Evolutionary conservation across 2,329 filamentous ascomycete species (phyloP), one percentile per base, ranked within the genome.

Genomic region (Coniochaeta prunicola): DNA sequence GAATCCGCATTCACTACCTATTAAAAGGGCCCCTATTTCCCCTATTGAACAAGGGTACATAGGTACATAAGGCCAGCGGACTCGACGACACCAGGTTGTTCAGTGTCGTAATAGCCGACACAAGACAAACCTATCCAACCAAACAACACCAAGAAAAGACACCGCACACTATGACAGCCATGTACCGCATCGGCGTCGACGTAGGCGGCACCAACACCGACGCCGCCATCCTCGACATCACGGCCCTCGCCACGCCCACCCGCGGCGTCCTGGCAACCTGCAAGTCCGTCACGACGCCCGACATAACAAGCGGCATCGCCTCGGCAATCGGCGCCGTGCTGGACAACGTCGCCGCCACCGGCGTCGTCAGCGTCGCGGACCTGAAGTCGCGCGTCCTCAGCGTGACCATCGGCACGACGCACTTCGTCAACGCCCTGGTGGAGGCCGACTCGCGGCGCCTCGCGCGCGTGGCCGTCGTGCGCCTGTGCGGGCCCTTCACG

Each of bases 321-420:
- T 64, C 66, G 10, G 77, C 77, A n/a, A 77, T 81, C 59, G 64
- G 69, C 12, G 71, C 73, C 10, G 74, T 81, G 0, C 65, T 82
- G 4, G 61, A 62, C 4, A 53, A 53, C 8, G 21, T 33, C 30
- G 30, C 12, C 30, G 30, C 30, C 30, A 12, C 30, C 30, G 12
- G 6, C 30, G 30, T 24, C 30, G 69, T 70, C 28, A 74, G 76
- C 1, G 61, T 65, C 0, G 66, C 75, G 31, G 50, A 10, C 28
- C 12, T 10, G 8, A 68, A 73, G 48, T 62, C 62, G 24, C 69
- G 71, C 15, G 73, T 82, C 5, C 65, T 76, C 40, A 77, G 75
- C 36, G 77, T 82, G 13, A 77, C 77, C 2, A 78, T 82, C 61
- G 79, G 80, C 28, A 80, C 77, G 2, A 77, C 76, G 0, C 77